These are phyloP conservation scores for Vaccinium darrowii DNA, from an alignment of 148 eudicot species.

Conservation along the genomic window DNA sequence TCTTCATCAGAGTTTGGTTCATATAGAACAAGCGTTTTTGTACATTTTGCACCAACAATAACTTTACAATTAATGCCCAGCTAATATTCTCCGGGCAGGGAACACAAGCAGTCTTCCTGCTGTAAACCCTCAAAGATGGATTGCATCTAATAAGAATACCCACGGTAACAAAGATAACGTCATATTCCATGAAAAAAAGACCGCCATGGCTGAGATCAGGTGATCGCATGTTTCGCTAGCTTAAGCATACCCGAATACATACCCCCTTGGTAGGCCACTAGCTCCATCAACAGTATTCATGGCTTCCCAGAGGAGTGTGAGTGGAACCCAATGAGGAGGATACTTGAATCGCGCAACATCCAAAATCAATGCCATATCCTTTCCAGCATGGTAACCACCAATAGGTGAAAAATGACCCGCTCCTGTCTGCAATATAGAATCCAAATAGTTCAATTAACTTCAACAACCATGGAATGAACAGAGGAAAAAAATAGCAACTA, in stretches of 20 bases:
- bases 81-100: not conserved
- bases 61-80: not conserved
- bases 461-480: not conserved
- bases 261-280: slow-evolving; percentile 78
- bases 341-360: slow-evolving; percentile 95
- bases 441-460: not conserved
- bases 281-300: slow-evolving; percentile 72
- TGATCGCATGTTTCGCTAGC: slow-evolving; percentile 8
- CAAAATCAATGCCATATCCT: slow-evolving; percentile 76
- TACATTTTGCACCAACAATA: not conserved
- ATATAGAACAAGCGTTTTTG: not conserved
- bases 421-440: slow-evolving; percentile 60
- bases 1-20: not conserved
- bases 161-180: no score
- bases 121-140: not conserved
- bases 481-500: not conserved
- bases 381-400: slow-evolving; percentile 88
- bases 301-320: slow-evolving; percentile 86
- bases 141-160: not conserved
- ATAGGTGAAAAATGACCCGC: slow-evolving; percentile 90
- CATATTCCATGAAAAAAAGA: not conserved
- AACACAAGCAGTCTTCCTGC: not conserved
- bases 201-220: not conserved
- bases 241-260: slow-evolving; percentile 22
- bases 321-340: slow-evolving; percentile 97